Percentiles rank a stretch among this genome's conserved stretches.
These are phyloP conservation scores for Aspergillus ostianus DNA, from an alignment of 495 filamentous ascomycete species.

Conservation along the genomic window DNA sequence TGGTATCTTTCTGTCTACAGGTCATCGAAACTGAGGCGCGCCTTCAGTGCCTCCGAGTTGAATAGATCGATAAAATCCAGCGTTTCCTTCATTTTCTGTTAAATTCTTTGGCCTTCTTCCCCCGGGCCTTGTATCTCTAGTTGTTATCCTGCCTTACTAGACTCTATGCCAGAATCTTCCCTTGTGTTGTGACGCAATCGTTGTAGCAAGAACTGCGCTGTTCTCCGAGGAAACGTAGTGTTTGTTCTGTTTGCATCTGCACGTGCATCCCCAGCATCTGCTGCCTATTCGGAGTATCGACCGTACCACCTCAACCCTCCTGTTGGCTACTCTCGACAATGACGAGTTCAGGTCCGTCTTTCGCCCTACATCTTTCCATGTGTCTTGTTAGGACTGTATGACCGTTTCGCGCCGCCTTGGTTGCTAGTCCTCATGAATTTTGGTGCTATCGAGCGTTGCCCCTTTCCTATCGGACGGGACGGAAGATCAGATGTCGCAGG, in stretches of 20 bases:
- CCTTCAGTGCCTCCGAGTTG: conserved; percentile 49
- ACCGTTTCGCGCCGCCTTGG: neutral
- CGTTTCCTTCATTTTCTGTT: conserved; percentile 37
- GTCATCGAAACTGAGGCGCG: conserved; percentile 52
- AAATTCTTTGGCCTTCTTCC: conserved; percentile 33
- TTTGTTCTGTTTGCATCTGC: conserved; percentile 27
- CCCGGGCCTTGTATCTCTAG: conserved; percentile 48
- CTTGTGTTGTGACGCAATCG: conserved; percentile 17
- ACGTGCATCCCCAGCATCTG: conserved; percentile 7
- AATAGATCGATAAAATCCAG: conserved; percentile 39
- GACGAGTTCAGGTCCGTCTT: neutral
- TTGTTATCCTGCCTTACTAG: conserved; percentile 40
- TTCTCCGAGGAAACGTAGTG: conserved; percentile 7
- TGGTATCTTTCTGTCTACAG: conserved; percentile 30
- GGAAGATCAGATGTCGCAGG: conserved; percentile 29
- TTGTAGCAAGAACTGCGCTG: neutral
- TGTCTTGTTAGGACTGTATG: neutral
- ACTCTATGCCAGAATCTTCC: conserved; percentile 44
- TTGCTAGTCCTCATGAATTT: conserved; percentile 23
- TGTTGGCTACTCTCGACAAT: neutral
- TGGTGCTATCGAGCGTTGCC: conserved; percentile 18
- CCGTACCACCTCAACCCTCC: neutral
- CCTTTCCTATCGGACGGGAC: conserved; percentile 24
- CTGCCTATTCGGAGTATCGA: neutral
- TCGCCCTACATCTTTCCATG: neutral